Conservation (phyloP, 2,329 filamentous ascomycete genomes). For the Aspergillus nomiae region DNA sequence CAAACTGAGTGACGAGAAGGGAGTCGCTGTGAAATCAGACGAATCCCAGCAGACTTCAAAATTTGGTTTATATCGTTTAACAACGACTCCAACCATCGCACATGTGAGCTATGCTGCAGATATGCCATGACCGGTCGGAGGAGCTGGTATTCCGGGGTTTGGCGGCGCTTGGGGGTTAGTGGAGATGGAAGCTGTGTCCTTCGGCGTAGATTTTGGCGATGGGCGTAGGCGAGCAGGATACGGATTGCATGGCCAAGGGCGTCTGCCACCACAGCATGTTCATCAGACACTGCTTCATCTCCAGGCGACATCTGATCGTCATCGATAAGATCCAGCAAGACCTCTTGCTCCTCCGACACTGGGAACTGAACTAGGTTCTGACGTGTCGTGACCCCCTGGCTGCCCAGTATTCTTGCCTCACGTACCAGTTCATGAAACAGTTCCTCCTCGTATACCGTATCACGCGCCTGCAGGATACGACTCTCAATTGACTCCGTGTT, state of each 20-base stretch:
- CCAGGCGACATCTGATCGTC: constrained; percentile 48
- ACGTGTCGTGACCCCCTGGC: constrained; percentile 68
- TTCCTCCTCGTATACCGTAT: constrained; percentile 65
- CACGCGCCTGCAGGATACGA: constrained; percentile 46
- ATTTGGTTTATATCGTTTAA: constrained; percentile 34
- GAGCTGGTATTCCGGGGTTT: constrained; percentile 57
- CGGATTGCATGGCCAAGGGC: constrained; percentile 68
- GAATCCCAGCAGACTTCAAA: constrained; percentile 35
- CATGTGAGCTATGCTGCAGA: constrained; percentile 51
- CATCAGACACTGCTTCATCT: constrained; percentile 27
- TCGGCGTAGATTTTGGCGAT: constrained; percentile 68
- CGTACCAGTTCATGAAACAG: constrained; percentile 86
- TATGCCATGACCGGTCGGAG: constrained; percentile 60
- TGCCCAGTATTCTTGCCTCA: constrained; percentile 73
- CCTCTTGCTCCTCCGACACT: constrained; percentile 55
- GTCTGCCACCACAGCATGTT: constrained; percentile 58
- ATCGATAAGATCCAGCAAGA: constrained; percentile 69
- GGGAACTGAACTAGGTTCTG: constrained; percentile 60
- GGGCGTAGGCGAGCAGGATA: constrained; percentile 75
- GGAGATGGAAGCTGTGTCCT: constrained; percentile 67
- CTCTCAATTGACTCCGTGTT: constrained; percentile 35
- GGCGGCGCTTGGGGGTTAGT: constrained; percentile 52
- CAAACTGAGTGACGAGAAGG: constrained; percentile 30
- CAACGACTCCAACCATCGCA: constrained; percentile 37
- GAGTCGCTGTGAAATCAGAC: constrained; percentile 27